Conservation (phyloP, 164 flowering plant genomes). For the Buxus sempervirens region DNA sequence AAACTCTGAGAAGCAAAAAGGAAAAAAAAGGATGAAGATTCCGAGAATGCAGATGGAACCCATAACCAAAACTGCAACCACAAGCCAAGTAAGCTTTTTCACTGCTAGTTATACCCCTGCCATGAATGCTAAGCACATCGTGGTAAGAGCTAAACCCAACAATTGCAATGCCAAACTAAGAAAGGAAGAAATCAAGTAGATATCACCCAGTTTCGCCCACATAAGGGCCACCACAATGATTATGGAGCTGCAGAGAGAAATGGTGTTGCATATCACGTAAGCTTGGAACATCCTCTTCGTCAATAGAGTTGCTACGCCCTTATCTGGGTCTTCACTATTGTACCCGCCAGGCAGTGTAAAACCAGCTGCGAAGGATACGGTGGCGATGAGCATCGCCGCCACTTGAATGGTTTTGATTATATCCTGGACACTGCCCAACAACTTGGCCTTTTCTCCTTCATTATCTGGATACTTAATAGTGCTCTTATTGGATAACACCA, state of each 20-base stretch:
- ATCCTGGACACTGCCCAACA: too few relatives aligned
- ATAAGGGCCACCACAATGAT: not conserved
- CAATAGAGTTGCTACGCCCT: conserved; percentile 11
- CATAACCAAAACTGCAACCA: conserved; percentile 1
- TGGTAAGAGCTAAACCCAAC: conserved; percentile 9
- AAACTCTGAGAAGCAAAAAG: not conserved
- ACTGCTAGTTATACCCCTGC: conserved; percentile 6
- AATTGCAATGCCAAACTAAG: not conserved
- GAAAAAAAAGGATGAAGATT: conserved; percentile 1
- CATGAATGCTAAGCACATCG: conserved; percentile 17
- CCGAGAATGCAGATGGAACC: not conserved
- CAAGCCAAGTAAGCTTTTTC: conserved; percentile 9
- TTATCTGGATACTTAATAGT: too few relatives aligned
- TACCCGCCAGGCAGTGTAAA: too few relatives aligned
- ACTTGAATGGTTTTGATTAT: too few relatives aligned
- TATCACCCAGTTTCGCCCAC: conserved; percentile 7
- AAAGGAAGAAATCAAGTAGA: not conserved
- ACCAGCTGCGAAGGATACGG: too few relatives aligned
- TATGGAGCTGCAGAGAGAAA: conserved; percentile 14
- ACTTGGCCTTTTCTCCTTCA: too few relatives aligned
- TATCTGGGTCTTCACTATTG: not conserved
- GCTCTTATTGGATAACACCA: too few relatives aligned
- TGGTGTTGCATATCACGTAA: conserved; percentile 7
- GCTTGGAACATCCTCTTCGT: not conserved
- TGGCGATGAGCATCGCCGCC: too few relatives aligned